Conservation (phyloP, 139 green algal species). For the Klebsormidium nitens region DNA sequence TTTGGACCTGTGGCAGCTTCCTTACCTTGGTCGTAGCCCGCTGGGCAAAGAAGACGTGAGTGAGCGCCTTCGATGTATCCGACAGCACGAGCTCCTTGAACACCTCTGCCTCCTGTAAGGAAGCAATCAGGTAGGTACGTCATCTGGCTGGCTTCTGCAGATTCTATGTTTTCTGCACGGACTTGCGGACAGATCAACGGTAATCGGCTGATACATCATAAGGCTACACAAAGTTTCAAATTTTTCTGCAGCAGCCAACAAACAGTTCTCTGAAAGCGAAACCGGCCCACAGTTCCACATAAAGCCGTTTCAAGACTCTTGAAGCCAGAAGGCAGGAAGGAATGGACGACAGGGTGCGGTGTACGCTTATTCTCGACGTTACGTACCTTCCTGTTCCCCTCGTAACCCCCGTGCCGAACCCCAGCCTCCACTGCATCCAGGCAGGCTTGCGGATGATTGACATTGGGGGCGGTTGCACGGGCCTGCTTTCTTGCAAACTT, state of each 20-base stretch:
- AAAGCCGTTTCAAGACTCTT: too few species aligned
- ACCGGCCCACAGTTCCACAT: too few species aligned
- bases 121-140: neutral
- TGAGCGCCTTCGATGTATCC: conserved; percentile 69
- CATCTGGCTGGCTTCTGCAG: neutral
- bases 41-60: conserved; percentile 98
- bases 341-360: too few species aligned
- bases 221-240: too few species aligned
- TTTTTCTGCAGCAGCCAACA: too few species aligned
- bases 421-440: conserved; percentile 83
- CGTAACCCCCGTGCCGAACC: conserved; percentile 67
- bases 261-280: too few species aligned
- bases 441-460: conserved; percentile 87
- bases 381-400: conserved; percentile 69
- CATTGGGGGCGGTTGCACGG: conserved; percentile 35
- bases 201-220: too few species aligned
- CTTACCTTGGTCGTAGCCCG: conserved; percentile 79
- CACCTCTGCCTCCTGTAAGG: conserved; percentile 34
- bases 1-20: too few species aligned
- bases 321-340: too few species aligned
- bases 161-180: neutral
- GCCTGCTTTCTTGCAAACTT: conserved; percentile 66
- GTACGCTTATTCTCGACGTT: too few species aligned
- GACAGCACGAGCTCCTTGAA: conserved; percentile 39
- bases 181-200: neutral